These are phyloP conservation scores for Tribonema minus DNA, from an alignment of 108 stramenopile species.

Conservation along the genomic window DNA sequence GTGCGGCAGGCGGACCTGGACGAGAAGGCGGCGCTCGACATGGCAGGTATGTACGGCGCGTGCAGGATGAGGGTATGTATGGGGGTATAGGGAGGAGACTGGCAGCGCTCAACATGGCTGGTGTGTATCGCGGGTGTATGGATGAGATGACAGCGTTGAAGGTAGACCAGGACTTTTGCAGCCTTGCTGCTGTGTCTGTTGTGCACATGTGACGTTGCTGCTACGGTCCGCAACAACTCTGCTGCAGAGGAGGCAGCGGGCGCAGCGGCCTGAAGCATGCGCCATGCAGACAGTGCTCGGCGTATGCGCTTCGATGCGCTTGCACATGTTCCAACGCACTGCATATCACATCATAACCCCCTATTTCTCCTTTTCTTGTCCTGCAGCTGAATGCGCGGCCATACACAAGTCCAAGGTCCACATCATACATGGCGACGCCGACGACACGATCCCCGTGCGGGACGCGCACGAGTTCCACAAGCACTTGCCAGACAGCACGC, in stretches of 20 bases:
- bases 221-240: too few species aligned
- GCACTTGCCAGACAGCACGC: constrained; percentile 1
- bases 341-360: too few species aligned
- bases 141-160: too few species aligned
- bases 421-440: constrained; percentile 20
- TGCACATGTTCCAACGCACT: too few species aligned
- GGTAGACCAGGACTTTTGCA: too few species aligned
- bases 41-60: not conserved
- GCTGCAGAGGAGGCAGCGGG: too few species aligned
- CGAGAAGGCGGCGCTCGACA: constrained; percentile 20
- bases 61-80: not conserved
- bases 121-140: not conserved
- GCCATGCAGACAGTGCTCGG: too few species aligned
- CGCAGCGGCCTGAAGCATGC: too few species aligned
- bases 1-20: constrained; percentile 13
- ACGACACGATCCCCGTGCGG: constrained; percentile 29
- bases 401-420: constrained; percentile 14
- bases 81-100: constrained; percentile 6
- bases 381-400: not conserved
- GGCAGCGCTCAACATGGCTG: not conserved
- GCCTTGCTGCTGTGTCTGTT: too few species aligned
- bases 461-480: constrained; percentile 26
- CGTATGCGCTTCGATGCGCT: too few species aligned
- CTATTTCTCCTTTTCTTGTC: too few species aligned
- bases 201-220: too few species aligned